Base-by-base conservation (phyloP, 1,284 basidiomycete genomes). In the Leccinum pallidistipes region DNA sequence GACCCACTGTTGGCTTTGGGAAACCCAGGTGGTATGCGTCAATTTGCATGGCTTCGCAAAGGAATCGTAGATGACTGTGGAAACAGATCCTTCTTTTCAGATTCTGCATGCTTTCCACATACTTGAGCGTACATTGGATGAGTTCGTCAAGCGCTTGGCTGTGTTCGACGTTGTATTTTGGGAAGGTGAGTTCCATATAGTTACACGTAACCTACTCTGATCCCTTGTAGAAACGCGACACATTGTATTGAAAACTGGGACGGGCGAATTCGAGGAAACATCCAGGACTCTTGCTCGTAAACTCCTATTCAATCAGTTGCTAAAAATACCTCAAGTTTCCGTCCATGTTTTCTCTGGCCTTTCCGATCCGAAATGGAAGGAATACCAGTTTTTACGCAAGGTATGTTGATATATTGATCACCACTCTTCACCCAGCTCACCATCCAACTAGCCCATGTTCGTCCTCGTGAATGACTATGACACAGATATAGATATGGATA, bases 161-260 rank as follows among this genome's bases (percentile, higher is more conserved):
- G 78, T 79, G n/a, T 87, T 88, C 61, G 85, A 88, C 36, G 74
- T 90, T 31, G 83, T 85, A 5, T 89, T 90, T 68, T 90, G 81
- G 77, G 71, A 83, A 59, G 78, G 88, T 85, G 57, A 49, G 78
- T 68, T 27, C 16, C 9, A 18, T 45, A 49, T 29, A 6, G n/a
- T 31, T 11, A 6, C 47, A 11, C 38, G 21, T 24, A 49, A 36
- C 56, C 40, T 34, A 18, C 53, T 21, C 57, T 60, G 31, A 62
- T 21, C 5, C 50, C 14, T n/a, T 29, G 40, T 56, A 86, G 83
- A 74, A 31, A 76, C 73, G 55, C 74, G 78, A 36, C 79, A 83
- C 66, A 61, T 73, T 7, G 79, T 80, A 0, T 56, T 83, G 18
- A 68, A 66, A 45, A 79, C 78, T 1, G 83, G 79, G 0, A 65